phyloP scores from a whole-genome alignment of 192 early-diverging fungal genomes.

The Backusella parvicylindrica region DNA sequence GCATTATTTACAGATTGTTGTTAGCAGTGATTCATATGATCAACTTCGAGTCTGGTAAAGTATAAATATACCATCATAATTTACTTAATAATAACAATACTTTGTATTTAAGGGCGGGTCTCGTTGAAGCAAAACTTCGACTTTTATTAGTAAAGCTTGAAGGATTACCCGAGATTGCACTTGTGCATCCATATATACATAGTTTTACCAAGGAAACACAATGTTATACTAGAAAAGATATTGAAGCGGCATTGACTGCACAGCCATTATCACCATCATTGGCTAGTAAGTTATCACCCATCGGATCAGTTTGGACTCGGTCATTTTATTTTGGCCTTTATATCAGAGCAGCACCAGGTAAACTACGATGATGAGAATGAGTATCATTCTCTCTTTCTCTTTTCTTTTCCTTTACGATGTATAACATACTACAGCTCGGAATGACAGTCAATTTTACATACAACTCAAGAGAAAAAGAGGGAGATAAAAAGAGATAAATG shows the following conservation, averaged over 20 bases:
- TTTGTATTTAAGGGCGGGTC: conserved; percentile 50
- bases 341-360: conserved; percentile 1
- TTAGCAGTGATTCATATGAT: conserved; percentile 3
- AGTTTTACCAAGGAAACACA: conserved; percentile 45
- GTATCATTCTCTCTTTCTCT: neutral
- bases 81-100: neutral
- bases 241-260: neutral
- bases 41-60: conserved; percentile 14
- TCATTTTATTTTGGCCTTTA: conserved; percentile 26
- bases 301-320: neutral
- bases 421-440: neutral
- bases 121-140: conserved; percentile 76
- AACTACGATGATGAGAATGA: neutral
- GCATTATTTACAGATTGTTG: conserved; percentile 27
- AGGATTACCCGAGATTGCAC: conserved; percentile 43
- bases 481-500: neutral
- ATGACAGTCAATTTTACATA: neutral
- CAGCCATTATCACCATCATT: neutral
- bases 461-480: neutral
- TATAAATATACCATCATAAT: neutral
- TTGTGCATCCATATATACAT: conserved; percentile 76
- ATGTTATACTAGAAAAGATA: neutral
- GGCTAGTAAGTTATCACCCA: neutral
- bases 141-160: conserved; percentile 68
- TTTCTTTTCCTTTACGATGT: too few relatives aligned